These are phyloP conservation scores for Eucalyptus grandis DNA, from an alignment of 345 rosid genomes.

Conservation along the genomic window DNA sequence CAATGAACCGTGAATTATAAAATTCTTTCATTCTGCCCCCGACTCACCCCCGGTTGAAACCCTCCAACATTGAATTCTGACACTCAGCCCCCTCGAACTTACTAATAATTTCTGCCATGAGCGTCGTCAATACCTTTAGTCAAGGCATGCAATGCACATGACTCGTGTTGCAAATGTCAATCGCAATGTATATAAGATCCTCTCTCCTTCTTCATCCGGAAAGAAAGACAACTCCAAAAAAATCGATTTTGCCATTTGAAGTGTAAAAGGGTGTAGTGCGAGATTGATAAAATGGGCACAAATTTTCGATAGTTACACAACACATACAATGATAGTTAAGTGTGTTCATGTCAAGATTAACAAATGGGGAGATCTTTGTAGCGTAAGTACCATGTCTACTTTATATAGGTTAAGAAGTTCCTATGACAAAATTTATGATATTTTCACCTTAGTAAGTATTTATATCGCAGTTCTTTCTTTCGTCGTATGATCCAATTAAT, in stretches of 20 bases:
- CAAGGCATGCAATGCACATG: background rate
- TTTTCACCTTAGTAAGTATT: too few species aligned
- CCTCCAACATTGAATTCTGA: background rate
- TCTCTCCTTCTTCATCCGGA: too few species aligned
- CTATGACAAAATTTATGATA: too few species aligned
- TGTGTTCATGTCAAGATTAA: background rate
- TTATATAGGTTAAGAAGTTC: too few species aligned
- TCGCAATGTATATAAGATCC: too few species aligned
- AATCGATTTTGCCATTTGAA: too few species aligned
- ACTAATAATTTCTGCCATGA: background rate
- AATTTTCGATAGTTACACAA: background rate
- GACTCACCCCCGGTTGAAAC: background rate
- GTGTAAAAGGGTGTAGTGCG: accelerated
- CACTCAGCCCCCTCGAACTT: background rate
- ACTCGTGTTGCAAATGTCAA: too few species aligned
- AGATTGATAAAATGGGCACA: background rate
- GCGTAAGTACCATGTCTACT: too few species aligned
- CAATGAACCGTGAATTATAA: background rate
- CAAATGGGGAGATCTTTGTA: too few species aligned
- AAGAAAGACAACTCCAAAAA: too few species aligned
- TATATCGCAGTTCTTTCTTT: too few species aligned
- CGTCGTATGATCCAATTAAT: too few species aligned
- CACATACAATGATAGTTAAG: background rate
- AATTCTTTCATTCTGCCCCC: background rate
- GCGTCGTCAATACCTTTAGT: background rate